phyloP scores from a whole-genome alignment of 2,329 filamentous ascomycete species.

The Cercospora canescens region DNA sequence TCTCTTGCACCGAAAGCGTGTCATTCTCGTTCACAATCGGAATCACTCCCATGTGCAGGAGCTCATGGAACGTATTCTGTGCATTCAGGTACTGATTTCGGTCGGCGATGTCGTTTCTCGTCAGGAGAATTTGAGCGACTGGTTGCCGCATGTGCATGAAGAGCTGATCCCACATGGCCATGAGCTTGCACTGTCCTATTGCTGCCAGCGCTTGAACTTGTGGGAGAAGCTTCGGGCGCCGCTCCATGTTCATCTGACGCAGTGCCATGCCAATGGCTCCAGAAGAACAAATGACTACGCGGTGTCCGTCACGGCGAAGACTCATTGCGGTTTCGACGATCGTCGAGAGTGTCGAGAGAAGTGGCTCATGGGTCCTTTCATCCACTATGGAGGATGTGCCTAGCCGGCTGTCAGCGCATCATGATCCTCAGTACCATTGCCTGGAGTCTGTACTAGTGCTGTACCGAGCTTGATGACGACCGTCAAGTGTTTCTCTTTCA shows the following conservation, averaged over 20 bases:
- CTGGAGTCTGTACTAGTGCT: constrained; percentile 23
- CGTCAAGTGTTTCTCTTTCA: constrained; percentile 71
- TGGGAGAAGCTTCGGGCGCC: constrained; percentile 85
- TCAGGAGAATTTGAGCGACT: constrained; percentile 91
- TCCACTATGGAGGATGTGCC: constrained; percentile 99
- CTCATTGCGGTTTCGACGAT: constrained; percentile 94
- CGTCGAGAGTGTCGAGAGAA: constrained; percentile 83
- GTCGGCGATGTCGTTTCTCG: constrained; percentile 94
- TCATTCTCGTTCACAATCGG: constrained; percentile 99
- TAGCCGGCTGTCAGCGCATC: constrained; percentile 41
- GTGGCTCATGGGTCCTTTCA: constrained; percentile 89
- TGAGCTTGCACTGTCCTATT: constrained; percentile 92
- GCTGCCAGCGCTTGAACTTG: constrained; percentile 91
- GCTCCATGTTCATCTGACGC: constrained; percentile 82
- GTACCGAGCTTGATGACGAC: constrained; percentile 87
- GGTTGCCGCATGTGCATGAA: constrained; percentile 87
- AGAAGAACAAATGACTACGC: constrained; percentile 93
- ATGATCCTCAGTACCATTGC: constrained; percentile 5
- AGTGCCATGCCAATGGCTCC: constrained; percentile 95
- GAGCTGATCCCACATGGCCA: constrained; percentile 92
- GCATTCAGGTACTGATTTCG: constrained; percentile 94
- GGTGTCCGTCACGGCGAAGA: constrained; percentile 85
- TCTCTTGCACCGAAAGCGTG: constrained; percentile 93
- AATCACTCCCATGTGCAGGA: constrained; percentile 92
- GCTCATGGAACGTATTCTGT: constrained; percentile 88